These are phyloP conservation scores for Ceratocystis cubensis DNA, from an alignment of 2,329 filamentous ascomycete genomes.

Conservation along the genomic window DNA sequence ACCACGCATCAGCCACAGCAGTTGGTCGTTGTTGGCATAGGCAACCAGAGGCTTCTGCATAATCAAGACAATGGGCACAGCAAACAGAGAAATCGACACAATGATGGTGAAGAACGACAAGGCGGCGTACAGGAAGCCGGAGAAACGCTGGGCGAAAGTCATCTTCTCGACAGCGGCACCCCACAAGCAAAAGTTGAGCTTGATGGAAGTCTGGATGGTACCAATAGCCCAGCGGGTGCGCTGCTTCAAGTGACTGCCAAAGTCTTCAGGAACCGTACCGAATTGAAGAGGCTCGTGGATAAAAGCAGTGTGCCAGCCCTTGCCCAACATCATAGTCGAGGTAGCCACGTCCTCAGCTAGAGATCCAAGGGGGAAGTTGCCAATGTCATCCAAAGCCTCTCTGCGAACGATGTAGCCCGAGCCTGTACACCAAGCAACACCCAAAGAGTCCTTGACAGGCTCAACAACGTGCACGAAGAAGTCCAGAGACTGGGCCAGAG, in stretches of 20 bases:
- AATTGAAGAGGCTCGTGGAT: constrained; percentile 48
- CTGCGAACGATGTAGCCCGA: constrained; percentile 49
- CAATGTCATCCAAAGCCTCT: constrained; percentile 47
- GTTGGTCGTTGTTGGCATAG: constrained; percentile 39
- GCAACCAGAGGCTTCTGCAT: constrained; percentile 46
- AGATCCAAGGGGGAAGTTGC: constrained; percentile 47
- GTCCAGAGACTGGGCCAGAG: constrained; percentile 45
- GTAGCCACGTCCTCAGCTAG: constrained; percentile 49
- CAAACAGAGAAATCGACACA: constrained; percentile 42
- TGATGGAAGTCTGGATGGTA: constrained; percentile 46
- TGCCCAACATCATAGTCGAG: constrained; percentile 45
- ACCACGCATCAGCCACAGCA: constrained; percentile 46
- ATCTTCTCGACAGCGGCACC: constrained; percentile 41
- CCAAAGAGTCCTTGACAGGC: constrained; percentile 38
- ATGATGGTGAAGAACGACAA: constrained; percentile 45
- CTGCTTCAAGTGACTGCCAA: constrained; percentile 43
- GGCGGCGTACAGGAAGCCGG: constrained; percentile 44
- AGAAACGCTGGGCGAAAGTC: constrained; percentile 45
- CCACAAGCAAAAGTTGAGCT: constrained; percentile 47
- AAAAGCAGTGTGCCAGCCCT: constrained; percentile 50
- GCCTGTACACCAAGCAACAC: constrained; percentile 52
- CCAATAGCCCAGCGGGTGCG: constrained; percentile 44
- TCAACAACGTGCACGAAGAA: constrained; percentile 45
- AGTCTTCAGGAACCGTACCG: constrained; percentile 47
- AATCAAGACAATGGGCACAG: constrained; percentile 46